A percentile compares a stretch with the other conserved stretches of the same genome.
Conservation (phyloP, 2,329 filamentous ascomycete species). For the Penicillium brevicompactum region DNA sequence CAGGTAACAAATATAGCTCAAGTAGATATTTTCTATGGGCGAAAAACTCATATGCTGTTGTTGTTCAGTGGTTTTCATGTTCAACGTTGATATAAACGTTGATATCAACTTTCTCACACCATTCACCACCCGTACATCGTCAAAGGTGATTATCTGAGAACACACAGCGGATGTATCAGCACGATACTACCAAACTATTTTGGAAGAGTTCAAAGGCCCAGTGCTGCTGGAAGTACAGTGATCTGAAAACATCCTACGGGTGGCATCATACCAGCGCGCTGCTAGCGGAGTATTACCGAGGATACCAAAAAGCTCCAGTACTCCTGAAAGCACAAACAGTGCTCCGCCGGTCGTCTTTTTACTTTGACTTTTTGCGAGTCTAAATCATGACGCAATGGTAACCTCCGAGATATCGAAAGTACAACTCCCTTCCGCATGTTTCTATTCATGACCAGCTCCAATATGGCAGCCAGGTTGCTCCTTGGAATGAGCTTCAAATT, state of each 20-base stretch:
- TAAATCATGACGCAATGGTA: background rate
- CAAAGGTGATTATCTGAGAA: background rate
- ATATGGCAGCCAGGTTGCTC: background rate
- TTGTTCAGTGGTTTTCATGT: too few relatives aligned
- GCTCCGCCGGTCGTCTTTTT: background rate
- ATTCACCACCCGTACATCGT: background rate
- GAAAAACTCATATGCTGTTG: too few relatives aligned
- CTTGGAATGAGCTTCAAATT: background rate
- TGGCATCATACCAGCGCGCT: too few relatives aligned
- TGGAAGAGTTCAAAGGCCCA: background rate
- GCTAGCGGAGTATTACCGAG: background rate
- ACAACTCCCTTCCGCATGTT: background rate
- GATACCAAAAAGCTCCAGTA: background rate
- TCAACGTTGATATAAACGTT: too few relatives aligned
- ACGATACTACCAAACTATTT: background rate
- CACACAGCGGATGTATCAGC: background rate
- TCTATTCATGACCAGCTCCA: background rate
- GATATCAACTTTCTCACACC: background rate
- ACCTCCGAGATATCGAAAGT: background rate
- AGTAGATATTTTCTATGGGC: too few relatives aligned
- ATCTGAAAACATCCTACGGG: too few relatives aligned
- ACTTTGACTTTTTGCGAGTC: too few relatives aligned
- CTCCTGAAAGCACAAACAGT: background rate
- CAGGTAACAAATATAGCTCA: too few relatives aligned
- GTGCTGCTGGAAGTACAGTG: background rate